Percentiles rank a stretch among this genome's conserved stretches.
Conservation (phyloP, 2,329 filamentous ascomycete genomes). For the Pseudocercospora fuligena region DNA sequence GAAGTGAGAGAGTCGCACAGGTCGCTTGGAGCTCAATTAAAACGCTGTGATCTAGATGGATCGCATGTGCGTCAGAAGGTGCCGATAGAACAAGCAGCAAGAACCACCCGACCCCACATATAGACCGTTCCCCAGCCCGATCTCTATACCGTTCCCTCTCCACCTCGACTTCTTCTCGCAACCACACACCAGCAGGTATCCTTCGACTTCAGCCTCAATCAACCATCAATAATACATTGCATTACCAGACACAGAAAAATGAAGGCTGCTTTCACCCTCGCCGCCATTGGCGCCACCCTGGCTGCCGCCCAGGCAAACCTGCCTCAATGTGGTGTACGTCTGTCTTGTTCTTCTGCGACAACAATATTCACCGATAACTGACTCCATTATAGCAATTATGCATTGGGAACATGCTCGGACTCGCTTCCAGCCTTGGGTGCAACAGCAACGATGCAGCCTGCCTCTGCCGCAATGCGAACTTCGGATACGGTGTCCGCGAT, state of each 20-base stretch:
- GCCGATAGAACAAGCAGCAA: background rate
- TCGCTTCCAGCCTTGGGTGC: slow-evolving; percentile 41
- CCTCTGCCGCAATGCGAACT: slow-evolving; percentile 43
- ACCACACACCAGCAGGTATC: background rate
- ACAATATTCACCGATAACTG: slow-evolving; percentile 13
- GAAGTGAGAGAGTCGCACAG: background rate
- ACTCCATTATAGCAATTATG: slow-evolving; percentile 39
- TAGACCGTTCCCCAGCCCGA: background rate
- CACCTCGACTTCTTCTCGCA: background rate
- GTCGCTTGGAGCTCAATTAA: background rate
- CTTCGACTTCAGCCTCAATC: background rate
- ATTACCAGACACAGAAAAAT: slow-evolving; percentile 33
- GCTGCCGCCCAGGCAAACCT: slow-evolving; percentile 42
- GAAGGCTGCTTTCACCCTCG: slow-evolving; percentile 40
- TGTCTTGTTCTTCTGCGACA: background rate
- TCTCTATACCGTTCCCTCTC: background rate
- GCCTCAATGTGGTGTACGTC: slow-evolving; percentile 44
- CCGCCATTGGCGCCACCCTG: slow-evolving; percentile 40
- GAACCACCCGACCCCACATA: background rate
- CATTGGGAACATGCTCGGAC: slow-evolving; percentile 44
- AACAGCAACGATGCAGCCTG: slow-evolving; percentile 38
- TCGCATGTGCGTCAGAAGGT: background rate
- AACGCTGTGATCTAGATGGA: background rate
- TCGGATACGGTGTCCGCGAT: slow-evolving; percentile 47
- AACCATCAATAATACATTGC: slow-evolving; percentile 2